These are phyloP conservation scores for Calonectria fujianensis DNA, from an alignment of 2,329 filamentous ascomycete species.

Conservation along the genomic window DNA sequence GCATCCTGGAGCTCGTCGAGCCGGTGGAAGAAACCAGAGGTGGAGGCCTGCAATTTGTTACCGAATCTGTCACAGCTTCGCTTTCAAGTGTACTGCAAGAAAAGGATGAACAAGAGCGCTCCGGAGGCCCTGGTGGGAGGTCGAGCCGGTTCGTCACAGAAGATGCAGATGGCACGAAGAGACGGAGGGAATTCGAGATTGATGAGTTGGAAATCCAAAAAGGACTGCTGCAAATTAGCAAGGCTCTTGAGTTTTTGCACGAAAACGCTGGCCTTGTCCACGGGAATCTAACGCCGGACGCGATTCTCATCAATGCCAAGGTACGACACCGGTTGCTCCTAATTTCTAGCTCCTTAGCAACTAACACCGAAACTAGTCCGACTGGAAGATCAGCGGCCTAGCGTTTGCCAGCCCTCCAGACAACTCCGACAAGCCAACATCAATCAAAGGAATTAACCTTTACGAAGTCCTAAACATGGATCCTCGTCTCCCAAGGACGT, in stretches of 20 bases:
- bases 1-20: constrained; percentile 92
- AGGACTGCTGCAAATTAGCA: constrained; percentile 92
- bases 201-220: constrained; percentile 99
- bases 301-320: constrained; percentile 95
- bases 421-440: constrained; percentile 82
- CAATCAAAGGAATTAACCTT: constrained; percentile 86
- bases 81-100: constrained; percentile 87
- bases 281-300: constrained; percentile 94
- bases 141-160: constrained; percentile 88
- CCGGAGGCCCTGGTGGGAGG: constrained; percentile 80
- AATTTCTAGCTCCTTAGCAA: not conserved
- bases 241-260: constrained; percentile 95
- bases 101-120: constrained; percentile 89
- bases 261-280: constrained; percentile 96
- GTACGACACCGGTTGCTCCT: constrained; percentile 64
- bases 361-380: constrained; percentile 76
- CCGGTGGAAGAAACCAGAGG: constrained; percentile 95
- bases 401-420: constrained; percentile 90
- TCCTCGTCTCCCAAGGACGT: constrained; percentile 84
- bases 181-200: constrained; percentile 89
- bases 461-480: constrained; percentile 91
- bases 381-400: constrained; percentile 99
- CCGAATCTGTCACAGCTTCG: constrained; percentile 93
- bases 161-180: constrained; percentile 82
- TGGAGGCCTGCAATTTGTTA: constrained; percentile 96